These are phyloP conservation scores for Hondaea fermentalgiana DNA, from an alignment of 108 stramenopile genomes.

Conservation along the genomic window DNA sequence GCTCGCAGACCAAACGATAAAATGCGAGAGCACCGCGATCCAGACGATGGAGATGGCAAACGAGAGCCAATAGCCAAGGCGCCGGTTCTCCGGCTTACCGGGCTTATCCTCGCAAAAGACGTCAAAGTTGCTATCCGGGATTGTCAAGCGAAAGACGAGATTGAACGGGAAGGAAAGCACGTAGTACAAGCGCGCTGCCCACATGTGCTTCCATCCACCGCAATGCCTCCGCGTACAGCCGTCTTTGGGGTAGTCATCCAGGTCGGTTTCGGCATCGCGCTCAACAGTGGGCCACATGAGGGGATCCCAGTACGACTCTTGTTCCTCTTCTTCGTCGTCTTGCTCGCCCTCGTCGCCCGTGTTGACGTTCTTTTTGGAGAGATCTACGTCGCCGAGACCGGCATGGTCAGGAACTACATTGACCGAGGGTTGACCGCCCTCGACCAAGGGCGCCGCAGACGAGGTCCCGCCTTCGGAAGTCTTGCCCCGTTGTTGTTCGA, in stretches of 20 bases:
- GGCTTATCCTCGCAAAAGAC: neutral
- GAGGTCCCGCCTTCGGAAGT: neutral
- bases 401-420: neutral
- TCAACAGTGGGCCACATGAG: neutral
- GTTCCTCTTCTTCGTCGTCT: neutral
- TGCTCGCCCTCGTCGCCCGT: neutral
- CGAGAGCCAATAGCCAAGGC: neutral
- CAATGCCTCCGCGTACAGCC: neutral
- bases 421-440: neutral
- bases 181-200: neutral
- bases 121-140: conserved; percentile 1
- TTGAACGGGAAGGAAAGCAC: neutral
- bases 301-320: neutral
- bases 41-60: neutral
- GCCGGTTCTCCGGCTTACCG: neutral
- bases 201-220: neutral
- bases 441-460: too few species aligned
- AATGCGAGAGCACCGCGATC: conserved; percentile 14
- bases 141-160: neutral
- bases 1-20: neutral
- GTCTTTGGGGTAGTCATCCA: too few species aligned
- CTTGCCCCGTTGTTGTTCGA: conserved; percentile 15
- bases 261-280: neutral
- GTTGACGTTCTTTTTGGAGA: neutral
- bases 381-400: neutral